Percentiles rank a stretch among this genome's conserved stretches.
phyloP scores from a whole-genome alignment of 2,329 filamentous ascomycete genomes.

The Blastomyces gilchristii region DNA sequence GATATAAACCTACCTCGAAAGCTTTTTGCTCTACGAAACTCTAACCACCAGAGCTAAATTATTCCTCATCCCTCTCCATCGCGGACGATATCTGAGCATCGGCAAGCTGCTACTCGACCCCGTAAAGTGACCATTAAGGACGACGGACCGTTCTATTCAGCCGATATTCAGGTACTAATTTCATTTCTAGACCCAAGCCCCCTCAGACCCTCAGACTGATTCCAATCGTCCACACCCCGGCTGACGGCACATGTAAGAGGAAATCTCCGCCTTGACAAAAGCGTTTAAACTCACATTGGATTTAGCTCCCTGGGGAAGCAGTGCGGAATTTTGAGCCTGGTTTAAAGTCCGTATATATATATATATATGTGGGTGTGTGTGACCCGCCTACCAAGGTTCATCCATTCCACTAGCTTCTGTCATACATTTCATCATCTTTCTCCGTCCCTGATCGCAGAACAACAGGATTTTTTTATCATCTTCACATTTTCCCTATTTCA shows the following conservation, averaged over 20 bases:
- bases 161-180: neutral
- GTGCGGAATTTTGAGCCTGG: neutral
- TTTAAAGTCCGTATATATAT: neutral
- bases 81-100: neutral
- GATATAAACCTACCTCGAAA: neutral
- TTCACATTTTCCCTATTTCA: neutral
- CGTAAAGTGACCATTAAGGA: neutral
- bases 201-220: neutral
- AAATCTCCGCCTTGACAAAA: neutral
- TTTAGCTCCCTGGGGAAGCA: neutral
- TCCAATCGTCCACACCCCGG: neutral
- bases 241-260: neutral
- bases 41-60: neutral
- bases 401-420: neutral
- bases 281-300: neutral
- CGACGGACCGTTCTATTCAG: neutral
- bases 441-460: neutral
- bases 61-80: neutral
- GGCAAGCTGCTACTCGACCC: neutral
- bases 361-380: neutral
- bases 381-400: neutral
- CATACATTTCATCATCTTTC: slow-evolving; percentile 7
- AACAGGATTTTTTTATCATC: neutral
- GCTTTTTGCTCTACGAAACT: neutral
- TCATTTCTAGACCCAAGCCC: neutral